These are phyloP conservation scores for Amphirosellinia nigrospora DNA, from an alignment of 495 filamentous ascomycete genomes.

Conservation along the genomic window DNA sequence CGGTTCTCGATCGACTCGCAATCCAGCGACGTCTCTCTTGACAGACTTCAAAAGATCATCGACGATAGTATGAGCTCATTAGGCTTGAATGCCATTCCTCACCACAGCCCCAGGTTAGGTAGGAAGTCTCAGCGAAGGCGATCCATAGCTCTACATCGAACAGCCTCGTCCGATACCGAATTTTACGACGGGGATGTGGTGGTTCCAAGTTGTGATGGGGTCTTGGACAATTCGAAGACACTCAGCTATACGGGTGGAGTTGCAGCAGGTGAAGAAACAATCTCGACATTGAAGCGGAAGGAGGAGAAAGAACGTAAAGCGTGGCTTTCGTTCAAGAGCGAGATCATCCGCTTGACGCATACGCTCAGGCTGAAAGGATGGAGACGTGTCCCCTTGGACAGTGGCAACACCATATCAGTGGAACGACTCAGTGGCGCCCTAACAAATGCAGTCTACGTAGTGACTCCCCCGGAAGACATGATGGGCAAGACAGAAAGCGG, in stretches of 20 bases:
- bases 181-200: slow-evolving; percentile 71
- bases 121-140: slow-evolving; percentile 45
- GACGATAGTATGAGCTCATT: slow-evolving; percentile 61
- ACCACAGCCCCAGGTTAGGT: slow-evolving; percentile 40
- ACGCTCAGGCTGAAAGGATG: slow-evolving; percentile 89
- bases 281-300: slow-evolving; percentile 45
- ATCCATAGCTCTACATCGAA: slow-evolving; percentile 37
- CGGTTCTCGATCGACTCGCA: slow-evolving; percentile 59
- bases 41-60: slow-evolving; percentile 73
- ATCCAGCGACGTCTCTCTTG: slow-evolving; percentile 66
- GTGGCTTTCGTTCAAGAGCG: slow-evolving; percentile 83
- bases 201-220: slow-evolving; percentile 78
- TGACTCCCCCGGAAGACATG: slow-evolving; percentile 75
- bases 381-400: slow-evolving; percentile 75
- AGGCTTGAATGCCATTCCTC: slow-evolving; percentile 45
- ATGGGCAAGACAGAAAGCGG: slow-evolving; percentile 39
- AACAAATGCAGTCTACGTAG: slow-evolving; percentile 96
- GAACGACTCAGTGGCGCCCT: slow-evolving; percentile 89
- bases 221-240: slow-evolving; percentile 88
- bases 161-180: slow-evolving; percentile 79
- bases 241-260: slow-evolving; percentile 72
- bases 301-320: slow-evolving; percentile 71
- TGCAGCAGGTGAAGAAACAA: slow-evolving; percentile 55
- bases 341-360: slow-evolving; percentile 87
- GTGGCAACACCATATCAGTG: slow-evolving; percentile 72